Evolutionary conservation across 108 stramenopile species (phyloP), one percentile per base, ranked within the genome.

Genomic region (Aurantiochytrium sp.): DNA sequence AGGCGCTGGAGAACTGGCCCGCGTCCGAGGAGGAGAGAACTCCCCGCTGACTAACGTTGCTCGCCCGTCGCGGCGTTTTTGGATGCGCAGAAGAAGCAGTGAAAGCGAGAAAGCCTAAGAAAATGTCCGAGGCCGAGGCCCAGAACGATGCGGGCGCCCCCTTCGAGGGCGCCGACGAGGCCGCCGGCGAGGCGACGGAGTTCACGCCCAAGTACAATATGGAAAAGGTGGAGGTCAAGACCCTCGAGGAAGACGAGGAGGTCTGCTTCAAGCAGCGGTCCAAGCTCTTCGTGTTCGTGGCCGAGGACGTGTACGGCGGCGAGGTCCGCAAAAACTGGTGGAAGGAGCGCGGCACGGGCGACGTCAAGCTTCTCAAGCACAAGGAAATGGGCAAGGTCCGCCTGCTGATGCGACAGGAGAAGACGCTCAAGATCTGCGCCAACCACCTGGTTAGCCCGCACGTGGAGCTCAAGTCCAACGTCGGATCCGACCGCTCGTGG

Each of bases 361-460:
- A 98, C 48, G 94, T 96, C 52, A 96, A 96, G 85, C 95, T 99
- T 88, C 95, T 99, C 86, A 94, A 96, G 91, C 98, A 99, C 94
- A 91, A 92, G 89, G 96, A 97, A 87, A 94, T 94, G 88, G 90
- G 94, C 59, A 93, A 93, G 54, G 91, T 98, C 54, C 95, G 99
- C 41, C 87, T 98, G 27, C 93, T 99, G 54, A 98, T 99, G 99
- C 93, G 99, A 54, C 98, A 98, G 89, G 99, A 99, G 91, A 99
- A 99, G 90, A 99, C 98, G 6, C 97, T 98, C 97, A 99, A 99
- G 91, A 94, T 99, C 55, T 98, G 98, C 93, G 94, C 91, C 89
- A 99, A 99, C 90, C 98, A 98, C 89, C 95, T 96, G 42, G 87
- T 97, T 4, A 98, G 98, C 94, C 98, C 99, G 4, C 93, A 97